These are phyloP conservation scores for Ophiostoma australiae DNA, from an alignment of 2,329 filamentous ascomycete genomes.

Conservation along the genomic window DNA sequence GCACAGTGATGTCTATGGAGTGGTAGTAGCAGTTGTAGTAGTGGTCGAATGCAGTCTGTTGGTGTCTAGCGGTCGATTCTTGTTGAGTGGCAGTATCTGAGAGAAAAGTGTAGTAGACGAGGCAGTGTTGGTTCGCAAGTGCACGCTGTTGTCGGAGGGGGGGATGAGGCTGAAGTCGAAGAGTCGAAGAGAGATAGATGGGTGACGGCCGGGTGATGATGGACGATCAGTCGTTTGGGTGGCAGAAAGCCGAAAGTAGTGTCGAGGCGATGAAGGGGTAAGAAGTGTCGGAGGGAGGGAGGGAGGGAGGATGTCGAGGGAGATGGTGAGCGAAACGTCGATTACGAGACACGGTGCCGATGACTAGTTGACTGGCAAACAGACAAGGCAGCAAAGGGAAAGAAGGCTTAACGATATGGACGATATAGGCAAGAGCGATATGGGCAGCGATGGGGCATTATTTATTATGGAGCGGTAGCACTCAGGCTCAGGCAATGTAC, in stretches of 20 bases:
- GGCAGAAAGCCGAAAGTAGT: neutral
- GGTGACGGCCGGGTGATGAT: neutral
- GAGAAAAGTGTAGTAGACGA: neutral
- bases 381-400: constrained; percentile 1
- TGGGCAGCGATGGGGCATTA: constrained; percentile 3
- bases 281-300: neutral
- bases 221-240: neutral
- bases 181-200: neutral
- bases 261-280: neutral
- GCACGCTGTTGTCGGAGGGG: neutral
- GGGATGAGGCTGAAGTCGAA: neutral
- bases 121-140: neutral
- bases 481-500: neutral
- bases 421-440: neutral
- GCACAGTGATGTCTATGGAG: neutral
- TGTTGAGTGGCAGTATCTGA: neutral
- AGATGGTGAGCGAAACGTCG: neutral
- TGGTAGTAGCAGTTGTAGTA: neutral
- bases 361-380: neutral
- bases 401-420: constrained; percentile 1
- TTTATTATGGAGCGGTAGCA: neutral
- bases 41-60: neutral
- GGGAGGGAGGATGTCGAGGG: neutral
- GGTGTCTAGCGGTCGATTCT: neutral
- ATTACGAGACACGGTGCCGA: neutral